Conservation (phyloP, 208 protist species). For the Trypanosoma scelopori region DNA sequence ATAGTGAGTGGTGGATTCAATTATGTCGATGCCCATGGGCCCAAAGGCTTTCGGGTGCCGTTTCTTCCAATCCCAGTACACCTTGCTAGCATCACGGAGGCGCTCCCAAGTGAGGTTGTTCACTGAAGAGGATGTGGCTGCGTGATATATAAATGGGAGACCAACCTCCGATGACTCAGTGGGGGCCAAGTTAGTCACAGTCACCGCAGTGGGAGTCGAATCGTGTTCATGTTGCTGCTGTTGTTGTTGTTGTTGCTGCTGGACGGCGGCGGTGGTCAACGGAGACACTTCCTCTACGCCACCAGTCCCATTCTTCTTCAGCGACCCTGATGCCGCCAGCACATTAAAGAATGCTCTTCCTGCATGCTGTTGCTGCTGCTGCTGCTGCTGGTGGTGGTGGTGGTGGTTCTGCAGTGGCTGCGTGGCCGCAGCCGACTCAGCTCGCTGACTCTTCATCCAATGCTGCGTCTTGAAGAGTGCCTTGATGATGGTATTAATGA, state of each 20-base stretch:
- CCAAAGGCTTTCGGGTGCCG: slow-evolving; percentile 50
- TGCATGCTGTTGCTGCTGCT: neutral
- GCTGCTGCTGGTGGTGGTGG: neutral
- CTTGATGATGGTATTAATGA: slow-evolving; percentile 81
- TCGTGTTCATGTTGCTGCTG: slow-evolving; percentile 8
- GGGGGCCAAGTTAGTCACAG: neutral
- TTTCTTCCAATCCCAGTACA: slow-evolving; percentile 44
- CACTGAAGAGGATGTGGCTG: slow-evolving; percentile 40
- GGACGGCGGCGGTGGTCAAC: neutral
- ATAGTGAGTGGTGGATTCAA: slow-evolving; percentile 43
- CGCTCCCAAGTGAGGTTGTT: slow-evolving; percentile 60
- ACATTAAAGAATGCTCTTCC: neutral
- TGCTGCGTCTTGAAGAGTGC: slow-evolving; percentile 73
- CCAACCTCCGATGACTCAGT: neutral
- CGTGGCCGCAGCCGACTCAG: neutral
- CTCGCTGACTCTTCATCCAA: slow-evolving; percentile 26
- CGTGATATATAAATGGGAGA: slow-evolving; percentile 72
- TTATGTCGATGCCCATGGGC: slow-evolving; percentile 39
- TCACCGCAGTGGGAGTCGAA: neutral
- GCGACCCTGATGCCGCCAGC: neutral
- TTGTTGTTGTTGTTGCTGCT: slow-evolving; percentile 8
- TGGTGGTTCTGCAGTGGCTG: neutral
- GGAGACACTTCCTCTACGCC: neutral
- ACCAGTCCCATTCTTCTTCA: neutral
- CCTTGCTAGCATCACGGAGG: slow-evolving; percentile 26